Conservation (phyloP, 768 basidiomycete species). For the Megacollybia marginata region DNA sequence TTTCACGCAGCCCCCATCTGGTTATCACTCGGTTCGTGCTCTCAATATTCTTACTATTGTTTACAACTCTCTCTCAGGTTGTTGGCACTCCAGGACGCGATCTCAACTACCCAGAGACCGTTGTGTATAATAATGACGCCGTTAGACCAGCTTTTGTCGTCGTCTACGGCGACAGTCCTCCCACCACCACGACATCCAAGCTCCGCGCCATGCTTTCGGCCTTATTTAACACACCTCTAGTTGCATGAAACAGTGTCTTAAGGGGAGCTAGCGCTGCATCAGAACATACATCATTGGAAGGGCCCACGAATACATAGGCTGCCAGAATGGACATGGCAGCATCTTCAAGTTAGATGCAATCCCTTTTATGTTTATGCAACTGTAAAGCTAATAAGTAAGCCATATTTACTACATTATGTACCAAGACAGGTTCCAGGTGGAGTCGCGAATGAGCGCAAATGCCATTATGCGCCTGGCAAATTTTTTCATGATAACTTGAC, state of each 20-base stretch:
- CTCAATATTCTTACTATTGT: not conserved
- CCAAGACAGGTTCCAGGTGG: too few relatives aligned
- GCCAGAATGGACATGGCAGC: too few relatives aligned
- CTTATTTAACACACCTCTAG: slow-evolving; percentile 42
- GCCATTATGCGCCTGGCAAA: too few relatives aligned
- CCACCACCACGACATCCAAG: slow-evolving; percentile 20
- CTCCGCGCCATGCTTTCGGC: slow-evolving; percentile 26
- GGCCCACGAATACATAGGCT: too few relatives aligned
- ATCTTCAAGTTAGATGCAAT: too few relatives aligned
- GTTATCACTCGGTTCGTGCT: slow-evolving; percentile 49
- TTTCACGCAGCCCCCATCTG: slow-evolving; percentile 43
- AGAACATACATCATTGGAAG: too few relatives aligned
- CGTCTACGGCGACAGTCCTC: slow-evolving; percentile 40
- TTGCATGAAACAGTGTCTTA: slow-evolving; percentile 21
- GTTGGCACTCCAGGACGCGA: slow-evolving; percentile 57
- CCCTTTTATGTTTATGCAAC: too few relatives aligned
- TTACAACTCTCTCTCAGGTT: slow-evolving; percentile 28
- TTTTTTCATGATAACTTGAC: too few relatives aligned
- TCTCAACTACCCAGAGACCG: slow-evolving; percentile 64
- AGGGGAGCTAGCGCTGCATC: too few relatives aligned
- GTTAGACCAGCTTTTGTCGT: slow-evolving; percentile 60
- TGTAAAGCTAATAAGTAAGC: too few relatives aligned
- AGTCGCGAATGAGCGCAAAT: too few relatives aligned
- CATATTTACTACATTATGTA: too few relatives aligned
- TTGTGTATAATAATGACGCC: slow-evolving; percentile 60